Evolutionary conservation across 1,284 basidiomycete genomes (phyloP), one percentile per base, ranked within the genome.

Genomic region (Hymenochaete sp.): DNA sequence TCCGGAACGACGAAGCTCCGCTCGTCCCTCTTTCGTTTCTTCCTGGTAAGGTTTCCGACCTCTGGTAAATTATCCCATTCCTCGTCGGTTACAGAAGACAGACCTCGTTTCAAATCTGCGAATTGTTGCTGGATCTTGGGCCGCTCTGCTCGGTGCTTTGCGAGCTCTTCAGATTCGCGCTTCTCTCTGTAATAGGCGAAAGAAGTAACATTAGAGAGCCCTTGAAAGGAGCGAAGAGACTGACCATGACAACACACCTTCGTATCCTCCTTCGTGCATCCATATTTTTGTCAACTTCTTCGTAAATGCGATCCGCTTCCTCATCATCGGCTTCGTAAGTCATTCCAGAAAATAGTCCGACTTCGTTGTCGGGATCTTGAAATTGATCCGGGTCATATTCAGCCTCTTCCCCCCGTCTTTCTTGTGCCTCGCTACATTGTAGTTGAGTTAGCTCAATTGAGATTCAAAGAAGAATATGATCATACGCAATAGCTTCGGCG

Each of bases 271-370:
- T 69, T 50, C 95, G 72, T 48, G 82, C 75, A 59, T 97, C 93
- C 85, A 98, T 95, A 38, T 83, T 82, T 41, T 77, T 71, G 60
- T 98, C 93, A 2, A 98, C 92, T 18, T 68, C 58, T 21, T 96
- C 93, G 65, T 96, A 98, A 45, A 98, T 96, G 55, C 77, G 76
- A 63, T 98, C 95, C 0, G 95, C 96, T 61, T 98, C 95, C 58
- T 97, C 93, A 54, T 98, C 96, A 55, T 98, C 95, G 44, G 88
- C 84, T 61, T 98, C 95, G 62, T 99, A 98, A 0, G 91, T 90
- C 6, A 85, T 92, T 6, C 92, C 92, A 0, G 93, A 91, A 60
- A 99, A 98, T 6, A 99, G 74, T 28, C 93, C 95, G 50, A 83
- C 86, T 67, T 98, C 93, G 61, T 98, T 95, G 60, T 98, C 96